These are phyloP conservation scores for Euphorbia tirucalli DNA, from an alignment of 345 rosid species.

Conservation along the genomic window DNA sequence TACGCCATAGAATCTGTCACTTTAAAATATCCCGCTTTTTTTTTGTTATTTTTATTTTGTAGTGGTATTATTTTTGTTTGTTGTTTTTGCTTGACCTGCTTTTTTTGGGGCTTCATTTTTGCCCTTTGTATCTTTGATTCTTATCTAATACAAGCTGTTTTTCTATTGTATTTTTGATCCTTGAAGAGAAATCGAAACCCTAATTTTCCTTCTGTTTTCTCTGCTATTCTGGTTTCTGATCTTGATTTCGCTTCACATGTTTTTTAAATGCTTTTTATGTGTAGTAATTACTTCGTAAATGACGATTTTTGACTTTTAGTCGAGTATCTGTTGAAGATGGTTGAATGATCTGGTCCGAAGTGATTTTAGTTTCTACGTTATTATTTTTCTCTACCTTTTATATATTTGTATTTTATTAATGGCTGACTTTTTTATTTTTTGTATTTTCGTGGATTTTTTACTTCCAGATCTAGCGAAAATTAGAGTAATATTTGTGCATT, in stretches of 20 bases:
- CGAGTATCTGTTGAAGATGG: constrained; percentile 18
- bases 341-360: constrained; percentile 43
- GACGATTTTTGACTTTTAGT: constrained; percentile 14
- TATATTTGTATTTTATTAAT: constrained; percentile 14
- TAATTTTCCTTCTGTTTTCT: constrained; percentile 15
- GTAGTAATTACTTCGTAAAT: constrained; percentile 15
- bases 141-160: constrained; percentile 39
- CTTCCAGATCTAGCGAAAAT: constrained; percentile 71
- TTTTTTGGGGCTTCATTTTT: constrained; percentile 20
- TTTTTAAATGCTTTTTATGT: not conserved
- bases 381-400: constrained; percentile 1
- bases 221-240: constrained; percentile 6
- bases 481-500: constrained; percentile 29
- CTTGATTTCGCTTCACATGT: constrained; percentile 12
- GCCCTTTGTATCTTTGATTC: constrained; percentile 28
- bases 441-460: constrained; percentile 14
- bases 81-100: constrained; percentile 12
- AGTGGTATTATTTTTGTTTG: not conserved
- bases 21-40: constrained; percentile 25
- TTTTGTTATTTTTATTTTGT: not conserved
- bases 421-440: constrained; percentile 25
- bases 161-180: constrained; percentile 31
- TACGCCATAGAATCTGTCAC: constrained; percentile 41
- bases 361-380: not conserved
- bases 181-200: constrained; percentile 26